Conservation (phyloP, 2,329 filamentous ascomycete species). For the Colletotrichum camelliae region DNA sequence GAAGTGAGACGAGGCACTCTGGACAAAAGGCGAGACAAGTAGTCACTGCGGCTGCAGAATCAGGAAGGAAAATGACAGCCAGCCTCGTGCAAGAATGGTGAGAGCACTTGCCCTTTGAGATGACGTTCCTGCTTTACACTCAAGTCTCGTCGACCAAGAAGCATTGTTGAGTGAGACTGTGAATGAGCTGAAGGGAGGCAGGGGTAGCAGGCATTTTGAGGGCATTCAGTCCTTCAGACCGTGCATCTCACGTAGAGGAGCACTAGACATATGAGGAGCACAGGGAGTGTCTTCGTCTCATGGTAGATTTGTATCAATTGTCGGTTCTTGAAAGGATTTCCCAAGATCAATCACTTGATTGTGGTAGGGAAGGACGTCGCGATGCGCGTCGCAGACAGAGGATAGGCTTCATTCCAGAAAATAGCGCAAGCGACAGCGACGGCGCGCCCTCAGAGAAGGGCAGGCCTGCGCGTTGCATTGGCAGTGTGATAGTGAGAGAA, state of each 20-base stretch:
- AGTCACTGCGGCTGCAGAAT: neutral
- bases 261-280: neutral
- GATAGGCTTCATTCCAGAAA: neutral
- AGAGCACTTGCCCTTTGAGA: conserved; percentile 1
- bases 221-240: neutral
- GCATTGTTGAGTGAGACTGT: neutral
- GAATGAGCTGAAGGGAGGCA: neutral
- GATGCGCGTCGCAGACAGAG: neutral
- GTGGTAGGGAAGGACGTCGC: neutral
- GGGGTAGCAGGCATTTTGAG: neutral
- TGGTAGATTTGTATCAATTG: neutral
- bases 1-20: neutral
- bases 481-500: neutral
- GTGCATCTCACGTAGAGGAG: neutral
- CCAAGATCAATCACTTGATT: conserved; percentile 12
- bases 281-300: neutral
- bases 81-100: neutral
- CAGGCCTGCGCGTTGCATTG: neutral
- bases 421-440: neutral
- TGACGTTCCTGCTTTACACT: neutral
- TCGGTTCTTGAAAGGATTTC: neutral
- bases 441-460: neutral
- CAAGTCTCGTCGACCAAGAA: neutral
- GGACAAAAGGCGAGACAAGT: neutral
- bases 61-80: neutral